Base-by-base conservation (phyloP, 1,284 basidiomycete genomes). In the Gomphus sp. region DNA sequence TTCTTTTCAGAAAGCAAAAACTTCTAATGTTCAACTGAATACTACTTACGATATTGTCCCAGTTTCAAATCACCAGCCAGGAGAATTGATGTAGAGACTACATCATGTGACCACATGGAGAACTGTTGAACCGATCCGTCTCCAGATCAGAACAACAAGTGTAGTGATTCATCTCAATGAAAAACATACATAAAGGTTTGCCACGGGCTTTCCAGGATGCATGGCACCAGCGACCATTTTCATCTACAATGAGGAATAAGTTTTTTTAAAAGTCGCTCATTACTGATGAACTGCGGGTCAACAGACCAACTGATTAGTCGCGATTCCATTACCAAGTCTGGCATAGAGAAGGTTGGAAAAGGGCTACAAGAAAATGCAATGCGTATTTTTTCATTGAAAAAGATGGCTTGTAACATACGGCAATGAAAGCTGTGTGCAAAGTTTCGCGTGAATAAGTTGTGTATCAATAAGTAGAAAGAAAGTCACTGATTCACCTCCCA, bases 181-280 rank as follows among this genome's bases (percentile, higher is more conserved):
- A 34, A 1, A 33, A 57, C 79, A 61, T 61, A 82, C 80, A 64
- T 84, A 85, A 58, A 85, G 76, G 67, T 86, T 86, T 8, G 83
- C 84, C 7, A 85, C 79, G 2, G 84, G 84, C 59, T 76, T 75
- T 25, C 85, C 84, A 3, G 83, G 82, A 61, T 83, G 78, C 31
- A 84, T 70, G 3, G 78, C 80, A 12, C 81, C 81, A 9, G 80
- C 81, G 33, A 85, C 77, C 82, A 86, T 84, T 72, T 84, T 84
- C 76, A 83, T 82, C 58, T 59, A 39, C 25, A 7, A 45, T 28
- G n/a, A 58, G 31, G 12, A 50, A 10, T 2, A 50, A 16, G 12
- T 50, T 25, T n/a, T n/a, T n/a, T 9, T 3, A 18, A n/a, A 6
- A 33, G n/a, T 14, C 1, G 1, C 14, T 31, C 11, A 12, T 34